Evolutionary conservation across 495 filamentous ascomycete genomes (phyloP), one percentile per base, ranked within the genome.

Genomic region (Hypoxylon perforatum): DNA sequence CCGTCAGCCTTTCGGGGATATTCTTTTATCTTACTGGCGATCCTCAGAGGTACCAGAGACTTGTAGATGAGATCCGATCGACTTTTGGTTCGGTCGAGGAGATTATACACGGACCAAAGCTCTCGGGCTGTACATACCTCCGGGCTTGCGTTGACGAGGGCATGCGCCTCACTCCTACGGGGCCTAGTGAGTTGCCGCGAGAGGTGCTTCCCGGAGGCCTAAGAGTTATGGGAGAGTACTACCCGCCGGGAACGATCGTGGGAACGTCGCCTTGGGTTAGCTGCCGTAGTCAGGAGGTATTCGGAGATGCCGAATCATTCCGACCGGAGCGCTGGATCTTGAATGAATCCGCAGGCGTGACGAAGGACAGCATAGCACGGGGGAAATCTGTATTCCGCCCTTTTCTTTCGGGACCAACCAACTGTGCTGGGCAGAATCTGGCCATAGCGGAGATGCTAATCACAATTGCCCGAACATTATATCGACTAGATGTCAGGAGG

Each of bases 101-200:
- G 8, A 89, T 91, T 33, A 80, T 70, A 1, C 38, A 58, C 30
- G 65, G 65, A 3, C 48, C 59, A 0, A 59, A 47, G 6, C 54
- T 69, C 7, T 44, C 82, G 0, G 28, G 70, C 4, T 74, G 63
- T 21, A 47, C 81, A 1, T 92, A 90, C 61, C 80, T 91, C 8
- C 83, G 86, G 39, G 86, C 88, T 1, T 82, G 85, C 12, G 82
- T 92, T 55, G 85, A 89, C 61, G 90, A 92, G 72, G 78, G 80
- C 0, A 76, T 91, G 69, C 82, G 89, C 1, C 50, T 90, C 1
- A 82, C 88, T 66, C 84, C 89, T 0, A 80, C 82, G 0, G 77
- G 81, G 0, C 80, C 82, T 0, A 75, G 88, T 10, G 74, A 81
- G 1, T 75, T 90, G n/a, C 84, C 87, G 61, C 82, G 88, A 1